These are phyloP conservation scores for Bromus sterilis DNA, from an alignment of 176 grass and related monocot species.

Conservation along the genomic window DNA sequence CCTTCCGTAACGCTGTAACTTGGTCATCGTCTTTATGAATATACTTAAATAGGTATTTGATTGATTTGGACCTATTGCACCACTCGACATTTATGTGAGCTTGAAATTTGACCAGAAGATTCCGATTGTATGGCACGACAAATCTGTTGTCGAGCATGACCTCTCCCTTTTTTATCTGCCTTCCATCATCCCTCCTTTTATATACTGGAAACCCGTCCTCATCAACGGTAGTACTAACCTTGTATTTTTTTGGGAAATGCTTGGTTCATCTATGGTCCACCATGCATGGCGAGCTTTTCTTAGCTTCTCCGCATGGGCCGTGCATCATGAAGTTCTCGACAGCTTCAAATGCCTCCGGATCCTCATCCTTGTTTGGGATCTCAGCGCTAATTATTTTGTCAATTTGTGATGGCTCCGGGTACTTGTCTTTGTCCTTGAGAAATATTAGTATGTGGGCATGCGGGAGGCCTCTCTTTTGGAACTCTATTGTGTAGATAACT, in stretches of 20 bases:
- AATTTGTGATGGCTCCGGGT: no score
- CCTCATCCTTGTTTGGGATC: no score
- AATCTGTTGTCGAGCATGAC: not conserved
- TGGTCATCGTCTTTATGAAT: not conserved
- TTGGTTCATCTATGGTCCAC: not conserved
- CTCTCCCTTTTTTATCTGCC: not conserved
- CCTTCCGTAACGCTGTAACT: not conserved
- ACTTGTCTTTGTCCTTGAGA: no score
- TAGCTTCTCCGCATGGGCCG: not conserved
- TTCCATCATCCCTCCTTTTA: not conserved
- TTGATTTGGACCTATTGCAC: not conserved
- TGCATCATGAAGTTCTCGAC: conserved; percentile 4
- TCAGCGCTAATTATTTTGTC: no score
- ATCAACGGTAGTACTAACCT: not conserved
- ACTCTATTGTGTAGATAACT: not conserved
- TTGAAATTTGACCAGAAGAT: not conserved
- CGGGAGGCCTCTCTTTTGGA: not conserved
- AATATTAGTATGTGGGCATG: not conserved
- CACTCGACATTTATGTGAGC: conserved; percentile 19
- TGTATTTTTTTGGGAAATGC: not conserved
- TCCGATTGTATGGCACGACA: not conserved
- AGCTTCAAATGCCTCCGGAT: not conserved
- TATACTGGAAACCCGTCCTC: no score
- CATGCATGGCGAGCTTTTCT: not conserved
- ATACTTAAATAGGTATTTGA: conserved; percentile 37